Evolutionary conservation across 164 flowering plant species (phyloP).

Genomic region (Brasenia schreberi): DNA sequence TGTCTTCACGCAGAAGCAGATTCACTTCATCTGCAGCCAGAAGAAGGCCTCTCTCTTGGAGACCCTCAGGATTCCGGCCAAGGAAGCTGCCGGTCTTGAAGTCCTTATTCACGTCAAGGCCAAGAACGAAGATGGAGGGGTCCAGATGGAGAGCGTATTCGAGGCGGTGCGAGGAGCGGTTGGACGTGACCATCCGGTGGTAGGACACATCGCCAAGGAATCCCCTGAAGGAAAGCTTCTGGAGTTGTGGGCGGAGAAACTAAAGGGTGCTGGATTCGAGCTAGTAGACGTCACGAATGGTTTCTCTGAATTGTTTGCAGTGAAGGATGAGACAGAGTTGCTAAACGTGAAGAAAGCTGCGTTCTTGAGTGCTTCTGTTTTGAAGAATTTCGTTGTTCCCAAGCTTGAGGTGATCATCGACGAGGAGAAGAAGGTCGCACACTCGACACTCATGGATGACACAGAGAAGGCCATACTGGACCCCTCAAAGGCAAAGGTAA

Average conservation of each 20-base stretch:
- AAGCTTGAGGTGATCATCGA: slow-evolving; percentile 65
- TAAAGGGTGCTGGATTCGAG: slow-evolving; percentile 27
- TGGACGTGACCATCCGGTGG: slow-evolving; percentile 17
- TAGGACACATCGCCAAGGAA: slow-evolving; percentile 62
- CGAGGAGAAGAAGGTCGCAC: slow-evolving; percentile 66
- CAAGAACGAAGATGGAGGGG: slow-evolving; percentile 46
- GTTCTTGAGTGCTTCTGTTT: slow-evolving; percentile 38
- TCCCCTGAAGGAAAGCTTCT: slow-evolving; percentile 69
- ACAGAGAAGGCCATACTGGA: slow-evolving; percentile 60
- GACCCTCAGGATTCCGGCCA: slow-evolving; percentile 34
- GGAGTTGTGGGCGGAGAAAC: slow-evolving; percentile 50
- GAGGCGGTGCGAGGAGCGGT: slow-evolving; percentile 14
- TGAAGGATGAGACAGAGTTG: slow-evolving; percentile 50
- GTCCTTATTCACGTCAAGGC: slow-evolving; percentile 63
- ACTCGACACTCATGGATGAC: slow-evolving; percentile 63
- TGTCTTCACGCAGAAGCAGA: slow-evolving; percentile 50
- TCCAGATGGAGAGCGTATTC: slow-evolving; percentile 32
- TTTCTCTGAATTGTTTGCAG: slow-evolving; percentile 56
- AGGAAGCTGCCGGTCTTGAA: slow-evolving; percentile 33
- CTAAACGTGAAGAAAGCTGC: slow-evolving; percentile 61
- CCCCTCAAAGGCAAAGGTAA: slow-evolving; percentile 43
- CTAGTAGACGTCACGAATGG: slow-evolving; percentile 52
- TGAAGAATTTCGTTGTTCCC: slow-evolving; percentile 69
- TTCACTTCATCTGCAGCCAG: slow-evolving; percentile 62
- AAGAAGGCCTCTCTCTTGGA: slow-evolving; percentile 64